Evolutionary conservation across 176 grass and related monocot genomes (phyloP), one percentile per base, ranked within the genome.

Genomic region (Panicum miliaceum): DNA sequence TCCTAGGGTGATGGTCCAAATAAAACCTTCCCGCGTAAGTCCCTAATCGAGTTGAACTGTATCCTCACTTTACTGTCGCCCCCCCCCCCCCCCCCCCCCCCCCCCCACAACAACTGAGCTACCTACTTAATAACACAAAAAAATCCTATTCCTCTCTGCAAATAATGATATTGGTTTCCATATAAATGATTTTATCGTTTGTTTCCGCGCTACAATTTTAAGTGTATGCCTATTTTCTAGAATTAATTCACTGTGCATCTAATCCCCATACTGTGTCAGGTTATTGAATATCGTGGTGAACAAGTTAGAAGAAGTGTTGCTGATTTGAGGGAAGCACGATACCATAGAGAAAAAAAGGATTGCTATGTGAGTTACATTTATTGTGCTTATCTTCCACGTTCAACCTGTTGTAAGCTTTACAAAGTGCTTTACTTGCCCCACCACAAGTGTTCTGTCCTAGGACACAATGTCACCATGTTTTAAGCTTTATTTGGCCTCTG

Each of bases 241-340:
- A 78, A 38, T 42, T 42, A 14, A 18, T 88, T 54, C 12, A 51
- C 25, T 26, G 9, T 62, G 19, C 60, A 67, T 48, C 61, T 9
- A 46, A 50, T 10, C 68, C 18, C 45, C 56, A 46, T 68, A 52
- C 78, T 50, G 65, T 76, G 71, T 52, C 75, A 99, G 96, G 89
- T 99, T 63, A 87, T 94, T 1, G 96, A 99, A 81, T 99, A 99
- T 87, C 96, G 91, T 48, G 96, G 96, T 34, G 96, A 99, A 62
- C 91, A 86, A 87, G 91, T 99, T 80, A 89, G 96, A 38, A 76
- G 86, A 18, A 92, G 93, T 82, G 93, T 99, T 68, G 88, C 93
- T 73, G 93, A 99, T 89, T 85, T 93, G 76, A 91, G 96, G 85
- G 96, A 99, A 91, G 93, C 91, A 40, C 87, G 64, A 0, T 99